These are phyloP conservation scores for Quercus engelmannii DNA, from an alignment of 306 rosid genomes.

Conservation along the genomic window DNA sequence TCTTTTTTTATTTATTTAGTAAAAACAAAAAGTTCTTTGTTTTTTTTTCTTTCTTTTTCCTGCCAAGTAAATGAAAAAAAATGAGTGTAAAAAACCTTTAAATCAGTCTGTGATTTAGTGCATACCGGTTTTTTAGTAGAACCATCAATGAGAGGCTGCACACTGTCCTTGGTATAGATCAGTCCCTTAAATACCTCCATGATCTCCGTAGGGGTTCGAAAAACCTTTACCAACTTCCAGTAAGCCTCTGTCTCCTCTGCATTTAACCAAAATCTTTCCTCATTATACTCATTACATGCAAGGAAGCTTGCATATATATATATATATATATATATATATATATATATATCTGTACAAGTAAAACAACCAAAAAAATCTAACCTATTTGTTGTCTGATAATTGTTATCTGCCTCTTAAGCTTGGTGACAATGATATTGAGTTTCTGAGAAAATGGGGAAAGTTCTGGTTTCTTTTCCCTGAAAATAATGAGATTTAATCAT, in stretches of 20 bases:
- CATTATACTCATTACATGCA: not conserved
- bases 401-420: slow-evolving; percentile 40
- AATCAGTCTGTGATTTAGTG: too few relatives aligned
- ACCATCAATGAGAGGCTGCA: slow-evolving; percentile 47
- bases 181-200: slow-evolving; percentile 33
- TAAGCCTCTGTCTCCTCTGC: slow-evolving; percentile 22
- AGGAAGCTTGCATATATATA: not conserved
- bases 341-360: not conserved
- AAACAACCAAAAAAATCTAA: not conserved
- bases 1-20: too few relatives aligned
- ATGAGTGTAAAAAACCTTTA: too few relatives aligned
- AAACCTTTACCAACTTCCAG: slow-evolving; percentile 11
- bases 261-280: not conserved
- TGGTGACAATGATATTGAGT: slow-evolving; percentile 48
- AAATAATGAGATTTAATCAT: not conserved
- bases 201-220: slow-evolving; percentile 42
- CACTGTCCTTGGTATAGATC: slow-evolving; percentile 28
- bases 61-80: too few relatives aligned
- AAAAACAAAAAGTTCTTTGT: too few relatives aligned
- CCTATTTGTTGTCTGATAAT: slow-evolving; percentile 45
- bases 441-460: slow-evolving; percentile 58
- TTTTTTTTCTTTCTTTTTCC: too few relatives aligned
- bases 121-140: slow-evolving; percentile 31
- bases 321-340: too few relatives aligned
- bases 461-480: slow-evolving; percentile 44